Percentiles rank a stretch among this genome's conserved stretches.
Evolutionary conservation across 495 filamentous ascomycete species (phyloP).

Genomic region (Talaromyces ruber): DNA sequence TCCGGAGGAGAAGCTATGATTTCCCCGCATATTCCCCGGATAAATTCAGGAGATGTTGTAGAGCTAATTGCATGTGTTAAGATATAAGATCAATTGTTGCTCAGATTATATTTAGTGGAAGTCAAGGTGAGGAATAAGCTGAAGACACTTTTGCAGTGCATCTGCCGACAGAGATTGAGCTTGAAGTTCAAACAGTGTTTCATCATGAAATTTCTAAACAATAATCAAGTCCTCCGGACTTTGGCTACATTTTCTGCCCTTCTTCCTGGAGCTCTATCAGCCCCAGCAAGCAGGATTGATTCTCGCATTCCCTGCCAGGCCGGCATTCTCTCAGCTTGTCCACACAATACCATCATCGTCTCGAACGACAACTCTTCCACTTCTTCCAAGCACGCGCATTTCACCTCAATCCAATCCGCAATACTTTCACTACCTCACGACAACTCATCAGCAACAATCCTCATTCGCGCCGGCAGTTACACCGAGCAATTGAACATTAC

Average conservation of each 20-base stretch:
- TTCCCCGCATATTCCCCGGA: not conserved
- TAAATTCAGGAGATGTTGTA: not conserved
- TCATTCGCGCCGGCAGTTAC: conserved; percentile 47
- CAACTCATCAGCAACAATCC: conserved; percentile 38
- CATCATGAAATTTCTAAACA: not conserved
- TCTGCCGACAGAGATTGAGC: not conserved
- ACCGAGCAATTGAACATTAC: conserved; percentile 54
- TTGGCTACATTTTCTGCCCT: not conserved
- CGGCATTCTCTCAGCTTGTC: conserved; percentile 31
- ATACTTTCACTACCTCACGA: conserved; percentile 46
- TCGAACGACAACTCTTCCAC: conserved; percentile 13
- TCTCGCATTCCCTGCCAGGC: conserved; percentile 1
- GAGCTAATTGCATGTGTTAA: not conserved
- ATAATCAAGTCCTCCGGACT: not conserved
- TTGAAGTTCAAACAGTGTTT: not conserved
- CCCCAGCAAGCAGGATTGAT: not conserved
- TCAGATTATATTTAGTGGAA: not conserved
- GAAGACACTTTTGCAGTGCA: not conserved
- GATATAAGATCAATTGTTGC: not conserved
- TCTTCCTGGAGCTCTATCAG: not conserved
- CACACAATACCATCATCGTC: conserved; percentile 40
- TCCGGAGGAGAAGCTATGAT: not conserved
- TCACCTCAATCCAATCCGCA: conserved; percentile 42
- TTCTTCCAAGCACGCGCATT: conserved; percentile 19
- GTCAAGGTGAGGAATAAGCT: not conserved